Conservation (phyloP, 2,329 filamentous ascomycete species). For the Colletotrichum viniferum region DNA sequence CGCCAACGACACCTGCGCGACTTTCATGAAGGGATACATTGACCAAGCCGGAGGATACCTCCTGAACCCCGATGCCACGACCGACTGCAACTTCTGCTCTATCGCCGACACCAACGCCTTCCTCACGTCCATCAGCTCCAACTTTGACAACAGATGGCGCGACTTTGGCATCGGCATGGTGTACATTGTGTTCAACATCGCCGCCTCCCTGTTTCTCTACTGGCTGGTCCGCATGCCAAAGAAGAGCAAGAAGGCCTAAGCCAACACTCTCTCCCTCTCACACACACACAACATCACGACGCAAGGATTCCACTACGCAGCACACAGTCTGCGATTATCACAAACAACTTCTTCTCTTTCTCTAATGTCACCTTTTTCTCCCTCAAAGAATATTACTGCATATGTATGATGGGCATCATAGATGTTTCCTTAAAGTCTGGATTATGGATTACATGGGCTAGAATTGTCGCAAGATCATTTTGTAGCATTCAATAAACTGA, state of each 20-base stretch:
- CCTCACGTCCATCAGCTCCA: constrained; percentile 41
- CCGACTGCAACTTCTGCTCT: constrained; percentile 49
- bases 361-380: neutral
- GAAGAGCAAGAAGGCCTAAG: constrained; percentile 20
- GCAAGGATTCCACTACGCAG: neutral
- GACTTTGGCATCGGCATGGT: constrained; percentile 60
- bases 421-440: neutral
- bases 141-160: constrained; percentile 55
- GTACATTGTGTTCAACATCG: constrained; percentile 54
- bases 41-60: constrained; percentile 50
- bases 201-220: constrained; percentile 51
- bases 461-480: neutral
- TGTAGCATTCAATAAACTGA: neutral
- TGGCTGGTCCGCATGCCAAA: constrained; percentile 44
- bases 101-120: constrained; percentile 41
- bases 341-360: neutral
- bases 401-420: neutral
- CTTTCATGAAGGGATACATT: constrained; percentile 54
- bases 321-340: neutral
- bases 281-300: neutral
- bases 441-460: neutral
- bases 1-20: constrained; percentile 43
- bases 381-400: neutral
- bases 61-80: constrained; percentile 43
- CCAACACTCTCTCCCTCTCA: neutral